Evolutionary conservation across 2,329 filamentous ascomycete genomes (phyloP), one percentile per base, ranked within the genome.

Genomic region (Aureobasidium sp.): DNA sequence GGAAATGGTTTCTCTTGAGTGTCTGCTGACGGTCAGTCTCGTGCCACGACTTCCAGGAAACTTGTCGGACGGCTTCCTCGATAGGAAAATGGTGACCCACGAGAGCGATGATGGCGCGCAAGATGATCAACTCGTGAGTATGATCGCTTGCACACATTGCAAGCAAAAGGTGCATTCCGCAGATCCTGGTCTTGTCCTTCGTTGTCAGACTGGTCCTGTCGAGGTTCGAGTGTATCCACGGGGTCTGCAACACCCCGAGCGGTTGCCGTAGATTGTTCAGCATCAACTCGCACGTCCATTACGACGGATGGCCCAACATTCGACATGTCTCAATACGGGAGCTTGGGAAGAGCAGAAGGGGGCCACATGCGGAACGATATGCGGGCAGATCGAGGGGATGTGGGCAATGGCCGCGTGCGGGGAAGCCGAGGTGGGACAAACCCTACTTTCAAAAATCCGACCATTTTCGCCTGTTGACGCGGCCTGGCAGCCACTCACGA

Each of bases 71-170:
- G 20, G 20, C 20, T 20, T 20, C 20, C 20, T 20, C 20, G 20
- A 1, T 20, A 20, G 24, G 29, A 2, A 26, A 32, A 5, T 9
- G 8, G 41, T n/a, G 8, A 56, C 34, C 20, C 27, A 56, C 52
- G 52, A 6, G 52, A 56, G 15, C 52, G 52, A 43, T 56, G 27
- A 41, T 56, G 52, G 9, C 52, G 52, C 20, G 52, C 52, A 2
- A 56, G 34, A 56, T 56, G 52, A n/a, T 56, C 52, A 24, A 56
- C 52, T 29, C 52, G 43, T 20, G 52, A 5, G 34, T 56, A 56
- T 37, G 29, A 24, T 5, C 52, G 52, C 52, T 56, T 37, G 17
- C 52, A 56, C 29, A 56, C 34, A 24, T 56, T 56, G 27, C 52
- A 56, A 20, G 29, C 34, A 36, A 56, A 56, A 39, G 52, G 52